Conservation (phyloP, 805 yeast species). For the Candida gorgasii region DNA sequence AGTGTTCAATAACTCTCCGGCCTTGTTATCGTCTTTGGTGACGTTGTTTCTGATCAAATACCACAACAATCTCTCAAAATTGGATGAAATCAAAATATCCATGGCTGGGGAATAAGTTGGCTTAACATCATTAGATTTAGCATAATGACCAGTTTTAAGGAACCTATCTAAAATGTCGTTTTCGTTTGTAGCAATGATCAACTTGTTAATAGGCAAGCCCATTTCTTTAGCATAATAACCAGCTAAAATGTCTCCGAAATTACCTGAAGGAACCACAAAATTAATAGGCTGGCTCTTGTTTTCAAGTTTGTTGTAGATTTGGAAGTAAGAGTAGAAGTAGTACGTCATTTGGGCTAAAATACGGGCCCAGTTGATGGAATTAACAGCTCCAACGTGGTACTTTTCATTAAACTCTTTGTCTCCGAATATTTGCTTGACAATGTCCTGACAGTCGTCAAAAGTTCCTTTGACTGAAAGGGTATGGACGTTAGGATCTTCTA, state of each 20-base stretch:
- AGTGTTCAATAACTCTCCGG: slow-evolving; percentile 67
- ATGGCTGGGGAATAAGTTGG: slow-evolving; percentile 96
- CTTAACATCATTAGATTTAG: slow-evolving; percentile 70
- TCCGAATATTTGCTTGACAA: slow-evolving; percentile 90
- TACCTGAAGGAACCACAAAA: slow-evolving; percentile 96
- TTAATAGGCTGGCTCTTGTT: slow-evolving; percentile 50
- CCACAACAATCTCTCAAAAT: slow-evolving; percentile 96
- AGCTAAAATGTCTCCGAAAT: slow-evolving; percentile 97
- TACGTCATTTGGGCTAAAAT: slow-evolving; percentile 97
- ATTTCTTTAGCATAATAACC: slow-evolving; percentile 92
- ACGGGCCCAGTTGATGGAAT: slow-evolving; percentile 99
- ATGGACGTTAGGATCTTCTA: slow-evolving; percentile 88
- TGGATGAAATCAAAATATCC: slow-evolving; percentile 95
- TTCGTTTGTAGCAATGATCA: slow-evolving; percentile 93
- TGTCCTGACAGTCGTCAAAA: slow-evolving; percentile 97
- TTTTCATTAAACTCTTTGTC: slow-evolving; percentile 83
- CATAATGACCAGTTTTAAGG: slow-evolving; percentile 81
- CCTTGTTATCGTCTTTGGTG: slow-evolving; percentile 55
- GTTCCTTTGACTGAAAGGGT: slow-evolving; percentile 94
- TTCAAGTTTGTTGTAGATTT: slow-evolving; percentile 34
- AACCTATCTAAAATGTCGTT: slow-evolving; percentile 95
- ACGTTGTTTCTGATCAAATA: slow-evolving; percentile 77
- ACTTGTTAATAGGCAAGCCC: slow-evolving; percentile 89
- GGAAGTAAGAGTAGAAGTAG: slow-evolving; percentile 91
- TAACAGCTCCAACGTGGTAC: slow-evolving; percentile 96